Base-by-base conservation (phyloP, 768 basidiomycete genomes). In the Serpula lacrymans region DNA sequence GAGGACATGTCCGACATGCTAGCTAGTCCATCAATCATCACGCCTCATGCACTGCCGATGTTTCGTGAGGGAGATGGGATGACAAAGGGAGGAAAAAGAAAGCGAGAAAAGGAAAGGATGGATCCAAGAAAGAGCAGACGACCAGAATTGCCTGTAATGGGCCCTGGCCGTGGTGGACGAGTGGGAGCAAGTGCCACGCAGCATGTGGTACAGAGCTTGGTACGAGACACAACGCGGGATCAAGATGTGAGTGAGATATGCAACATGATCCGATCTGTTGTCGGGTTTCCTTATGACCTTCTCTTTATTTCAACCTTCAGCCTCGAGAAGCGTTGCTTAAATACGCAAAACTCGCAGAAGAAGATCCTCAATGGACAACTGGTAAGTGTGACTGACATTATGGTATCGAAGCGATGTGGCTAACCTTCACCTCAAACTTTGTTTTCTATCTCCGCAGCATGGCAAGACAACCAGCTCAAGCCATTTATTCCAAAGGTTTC, bases 121-220 rank as follows among this genome's bases (percentile, higher is more conserved):
- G 91, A 96, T 67, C 86, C 89, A 29, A 77, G 88, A 55, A 96
- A 96, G 77, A 92, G 89, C 65, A 78, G 78, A 55, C 77, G 93
- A 49, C 96, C 96, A 16, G 90, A 92, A 57, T 71, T 95, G 54
- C 96, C 96, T 20, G 82, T 99, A 39, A 84, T 75, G 47, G 96
- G 96, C 10, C 93, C 92, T 10, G 96, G 96, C 39, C 78, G 77
- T 54, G 96, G 96, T 16, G 96, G 96, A 39, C 71, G 96, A 28
- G 88, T 99, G 28, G 96, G 96, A 28, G 92, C 92, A 24, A 94
- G 91, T 67, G 95, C 95, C 13, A 97, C 92, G 36, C 94, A 97
- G 53, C 93, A 97, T 59, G 79, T 98, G 50, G 93, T 98, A 37
- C 93, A 96, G 65, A 88, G 91, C 58, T 67, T 98, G 60, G 91